phyloP scores from a whole-genome alignment of 768 basidiomycete species.

The Cystobasidium tubakii region DNA sequence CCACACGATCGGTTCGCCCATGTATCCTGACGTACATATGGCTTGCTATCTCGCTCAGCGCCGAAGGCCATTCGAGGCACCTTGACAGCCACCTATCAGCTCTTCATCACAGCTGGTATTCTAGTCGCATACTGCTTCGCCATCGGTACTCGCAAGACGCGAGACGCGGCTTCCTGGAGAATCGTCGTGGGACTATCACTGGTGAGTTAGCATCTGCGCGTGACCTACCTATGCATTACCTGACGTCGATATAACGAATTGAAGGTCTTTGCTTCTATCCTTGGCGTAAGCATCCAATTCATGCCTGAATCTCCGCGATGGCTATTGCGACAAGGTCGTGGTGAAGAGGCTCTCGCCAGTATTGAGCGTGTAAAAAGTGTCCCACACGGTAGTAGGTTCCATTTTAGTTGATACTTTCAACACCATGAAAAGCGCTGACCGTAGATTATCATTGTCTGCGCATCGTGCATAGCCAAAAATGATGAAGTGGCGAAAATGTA shows the following conservation, averaged over 20 bases:
- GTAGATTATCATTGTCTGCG: background rate
- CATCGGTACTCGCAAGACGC: conserved; percentile 60
- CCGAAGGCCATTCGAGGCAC: conserved; percentile 68
- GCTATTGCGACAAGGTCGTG: conserved; percentile 56
- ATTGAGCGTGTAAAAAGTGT: conserved; percentile 42
- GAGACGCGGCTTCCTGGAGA: conserved; percentile 58
- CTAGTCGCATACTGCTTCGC: conserved; percentile 63
- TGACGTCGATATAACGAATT: background rate
- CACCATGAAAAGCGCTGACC: background rate
- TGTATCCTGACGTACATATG: too few species aligned
- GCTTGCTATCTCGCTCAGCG: conserved; percentile 67
- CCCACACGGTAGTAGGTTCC: background rate
- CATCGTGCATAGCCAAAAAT: conserved; percentile 30
- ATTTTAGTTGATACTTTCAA: too few species aligned
- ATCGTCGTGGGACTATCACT: conserved; percentile 58
- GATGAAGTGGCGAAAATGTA: conserved; percentile 45
- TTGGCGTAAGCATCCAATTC: conserved; percentile 62
- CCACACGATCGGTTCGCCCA: conserved; percentile 26
- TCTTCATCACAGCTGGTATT: conserved; percentile 58
- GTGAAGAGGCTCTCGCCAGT: conserved; percentile 56
- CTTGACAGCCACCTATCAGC: conserved; percentile 58
- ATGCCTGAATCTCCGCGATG: conserved; percentile 64
- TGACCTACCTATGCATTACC: too few species aligned
- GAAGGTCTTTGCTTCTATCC: conserved; percentile 60
- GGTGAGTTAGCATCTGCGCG: too few species aligned